A percentile compares a stretch with the other conserved stretches of the same genome.
phyloP scores from a whole-genome alignment of 441 rosid genomes.

The Erysimum cheiri region DNA sequence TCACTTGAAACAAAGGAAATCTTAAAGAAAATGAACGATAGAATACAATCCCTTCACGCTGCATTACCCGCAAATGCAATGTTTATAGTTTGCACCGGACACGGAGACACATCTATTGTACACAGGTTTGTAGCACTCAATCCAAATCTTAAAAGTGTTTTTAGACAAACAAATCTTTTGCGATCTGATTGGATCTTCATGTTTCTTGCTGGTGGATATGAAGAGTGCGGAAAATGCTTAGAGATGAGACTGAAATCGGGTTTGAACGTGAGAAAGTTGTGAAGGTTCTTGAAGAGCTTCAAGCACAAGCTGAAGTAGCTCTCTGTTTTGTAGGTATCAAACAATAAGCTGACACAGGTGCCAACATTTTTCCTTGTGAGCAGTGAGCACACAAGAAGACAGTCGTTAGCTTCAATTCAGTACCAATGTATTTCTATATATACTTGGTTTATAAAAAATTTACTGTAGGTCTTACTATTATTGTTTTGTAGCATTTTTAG shows the following conservation, averaged over 20 bases:
- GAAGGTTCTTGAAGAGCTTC: slow-evolving; percentile 89
- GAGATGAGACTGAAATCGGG: slow-evolving; percentile 54
- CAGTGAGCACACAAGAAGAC: slow-evolving; percentile 1
- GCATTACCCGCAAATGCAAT: slow-evolving; percentile 80
- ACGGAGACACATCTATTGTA: slow-evolving; percentile 88
- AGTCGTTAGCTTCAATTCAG: slow-evolving; percentile 18
- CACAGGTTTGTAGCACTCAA: slow-evolving; percentile 58
- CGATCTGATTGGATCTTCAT: slow-evolving; percentile 16
- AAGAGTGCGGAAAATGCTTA: slow-evolving; percentile 83
- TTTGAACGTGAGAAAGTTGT: slow-evolving; percentile 73
- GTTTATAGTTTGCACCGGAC: slow-evolving; percentile 95
- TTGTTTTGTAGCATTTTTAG: slow-evolving; percentile 11
- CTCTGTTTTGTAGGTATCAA: slow-evolving; percentile 88
- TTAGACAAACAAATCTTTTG: slow-evolving; percentile 2
- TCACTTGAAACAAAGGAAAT: slow-evolving; percentile 72
- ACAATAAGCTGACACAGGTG: slow-evolving; percentile 43
- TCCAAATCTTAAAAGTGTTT: background rate
- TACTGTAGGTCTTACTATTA: background rate
- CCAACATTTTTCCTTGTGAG: background rate
- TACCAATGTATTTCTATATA: background rate
- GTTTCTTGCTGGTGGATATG: slow-evolving; percentile 26
- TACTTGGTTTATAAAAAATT: background rate
- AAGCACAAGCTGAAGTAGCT: slow-evolving; percentile 96
- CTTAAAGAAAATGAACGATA: slow-evolving; percentile 56
- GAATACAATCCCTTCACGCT: slow-evolving; percentile 57